Base-by-base conservation (phyloP, 768 basidiomycete genomes). In the Clavaria fumosa region DNA sequence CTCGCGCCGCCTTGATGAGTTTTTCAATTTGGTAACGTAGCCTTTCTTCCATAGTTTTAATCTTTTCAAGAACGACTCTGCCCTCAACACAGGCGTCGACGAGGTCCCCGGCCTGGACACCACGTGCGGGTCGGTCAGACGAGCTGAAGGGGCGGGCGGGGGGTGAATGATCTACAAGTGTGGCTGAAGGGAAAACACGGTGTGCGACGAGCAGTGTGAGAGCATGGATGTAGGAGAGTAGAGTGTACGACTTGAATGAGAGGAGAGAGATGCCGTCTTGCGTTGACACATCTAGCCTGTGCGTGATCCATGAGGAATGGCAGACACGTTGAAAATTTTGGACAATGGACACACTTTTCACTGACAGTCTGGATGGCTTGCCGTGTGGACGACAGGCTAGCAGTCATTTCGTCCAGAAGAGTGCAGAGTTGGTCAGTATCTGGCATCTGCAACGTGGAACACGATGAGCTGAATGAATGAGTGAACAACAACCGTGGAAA, bases 21-120 rank as follows among this genome's bases (percentile, higher is more conserved):
- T 97, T 96, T 47, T 96, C 89, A 48, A 99, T 86, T 54, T 97
- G 95, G 55, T 99, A 96, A 34, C 70, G 74, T 69, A 99, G 81
- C 50, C 83, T 77, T 37, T 66, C 65, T 56, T 97, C 91, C 17
- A 99, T 66, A 0, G 73, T 67, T 42, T 79, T 78, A 34, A 81
- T 67, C 60, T 95, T 96, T 53, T 99, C 95, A 31, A 97, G 69
- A 6, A 86, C 72, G 31, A 90, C 62, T 9, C 89, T 73, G 14
- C 70, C 67, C 50, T 93, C 75, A 22, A 91, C 67, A 63, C 88
- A 69, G 1, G 72, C 70, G 47, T 84, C 80, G 5, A 89, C 76
- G 4, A 85, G 49, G 53, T 91, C 85, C 2, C 85, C 85, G 0
- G 67, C 53, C n/a, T 57, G 63, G 4, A 56, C 48, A 0, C 80